Base-by-base conservation (phyloP, 2,329 filamentous ascomycete genomes). In the Fusarium compactum region DNA sequence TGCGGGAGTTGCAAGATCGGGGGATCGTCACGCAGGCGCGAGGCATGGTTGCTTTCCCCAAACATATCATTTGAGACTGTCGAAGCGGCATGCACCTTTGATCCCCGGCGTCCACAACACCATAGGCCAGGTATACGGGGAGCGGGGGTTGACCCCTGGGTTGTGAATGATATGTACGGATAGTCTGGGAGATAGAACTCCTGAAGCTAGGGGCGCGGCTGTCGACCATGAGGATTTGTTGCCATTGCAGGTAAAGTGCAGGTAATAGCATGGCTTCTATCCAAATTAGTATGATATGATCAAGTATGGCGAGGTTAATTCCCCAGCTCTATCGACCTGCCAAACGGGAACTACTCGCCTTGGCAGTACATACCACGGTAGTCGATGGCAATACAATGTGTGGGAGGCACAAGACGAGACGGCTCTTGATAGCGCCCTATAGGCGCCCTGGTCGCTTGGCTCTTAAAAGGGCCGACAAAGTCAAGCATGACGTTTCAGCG, bases 1-100 rank as follows among this genome's bases (percentile, higher is more conserved):
- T 46, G 69, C 61, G 69, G 69, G 69, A 71, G 69, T 70, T 70
- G 65, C 25, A 72, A 72, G 69, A 71, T 71, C 69, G 69, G 69
- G 69, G 69, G 69, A 71, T 71, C 69, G 65, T 67, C 69, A 48
- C 60, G 61, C 69, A 71, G 61, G 62, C 62, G 65, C 61, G 59
- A 71, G 68, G 57, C 55, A 71, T 66, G 69, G 68, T 63, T 69
- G 50, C 40, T 38, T 29, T 18, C 70, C 50, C 59, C 52, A 59
- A 66, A 65, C 41, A 55, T 62, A 54, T 34, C 22, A 58, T 58
- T 67, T 58, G 45, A 71, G 51, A 65, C 54, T 56, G 65, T 63
- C 48, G 46, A 61, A 62, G 58, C 67, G 67, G 63, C 65, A 74
- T 74, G 67, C 53, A 62, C 51, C 59, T 61, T 50, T 72, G 67